A percentile compares a stretch with the other conserved stretches of the same genome.
These are phyloP conservation scores for Cladosporium austrohemisphaericum DNA, from an alignment of 2,329 filamentous ascomycete genomes.

Conservation along the genomic window DNA sequence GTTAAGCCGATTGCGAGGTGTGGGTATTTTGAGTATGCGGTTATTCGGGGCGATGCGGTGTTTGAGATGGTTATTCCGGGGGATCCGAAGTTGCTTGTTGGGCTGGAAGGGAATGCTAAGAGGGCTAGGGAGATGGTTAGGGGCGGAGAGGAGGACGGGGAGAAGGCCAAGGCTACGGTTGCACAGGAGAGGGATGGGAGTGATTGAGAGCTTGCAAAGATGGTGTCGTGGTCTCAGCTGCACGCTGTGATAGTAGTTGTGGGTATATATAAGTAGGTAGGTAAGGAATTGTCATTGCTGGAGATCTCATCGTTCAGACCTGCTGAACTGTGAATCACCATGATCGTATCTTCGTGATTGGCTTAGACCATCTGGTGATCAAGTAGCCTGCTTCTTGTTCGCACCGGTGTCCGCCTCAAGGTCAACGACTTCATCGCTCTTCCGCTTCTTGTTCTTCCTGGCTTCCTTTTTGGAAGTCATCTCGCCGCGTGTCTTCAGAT, in stretches of 20 bases:
- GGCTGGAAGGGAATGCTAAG: slow-evolving; percentile 32
- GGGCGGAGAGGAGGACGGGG: not conserved
- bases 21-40: slow-evolving; percentile 58
- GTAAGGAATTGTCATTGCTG: too few relatives aligned
- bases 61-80: slow-evolving; percentile 55
- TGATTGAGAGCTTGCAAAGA: too few relatives aligned
- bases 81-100: slow-evolving; percentile 31
- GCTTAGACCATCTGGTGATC: too few relatives aligned
- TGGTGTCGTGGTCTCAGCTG: too few relatives aligned
- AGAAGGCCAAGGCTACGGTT: not conserved
- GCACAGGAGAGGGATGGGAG: not conserved
- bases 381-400: too few relatives aligned
- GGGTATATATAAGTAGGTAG: too few relatives aligned
- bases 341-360: too few relatives aligned
- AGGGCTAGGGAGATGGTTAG: slow-evolving; percentile 2
- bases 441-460: not conserved
- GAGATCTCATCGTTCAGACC: too few relatives aligned
- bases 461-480: not conserved
- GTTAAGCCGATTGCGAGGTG: slow-evolving; percentile 58
- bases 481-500: not conserved
- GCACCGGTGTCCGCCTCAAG: not conserved
- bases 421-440: not conserved
- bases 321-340: too few relatives aligned
- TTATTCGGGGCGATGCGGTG: slow-evolving; percentile 46
- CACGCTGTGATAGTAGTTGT: too few relatives aligned